Evolutionary conservation across 2,329 filamentous ascomycete genomes (phyloP).

Genomic region (Claviceps paspali): DNA sequence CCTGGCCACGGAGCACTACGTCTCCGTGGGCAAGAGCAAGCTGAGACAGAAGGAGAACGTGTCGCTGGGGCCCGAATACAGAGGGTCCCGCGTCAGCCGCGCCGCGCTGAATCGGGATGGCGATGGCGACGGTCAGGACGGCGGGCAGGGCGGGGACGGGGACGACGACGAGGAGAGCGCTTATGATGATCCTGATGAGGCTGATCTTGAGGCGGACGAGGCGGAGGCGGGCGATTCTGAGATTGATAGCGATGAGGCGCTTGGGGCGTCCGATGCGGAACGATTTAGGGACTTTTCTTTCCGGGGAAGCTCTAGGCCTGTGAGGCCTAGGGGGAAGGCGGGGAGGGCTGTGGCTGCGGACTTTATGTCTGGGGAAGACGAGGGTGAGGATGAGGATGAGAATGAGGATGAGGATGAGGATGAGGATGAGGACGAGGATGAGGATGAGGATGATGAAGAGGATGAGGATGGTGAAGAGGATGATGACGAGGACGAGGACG

Average conservation of each 20-base stretch:
- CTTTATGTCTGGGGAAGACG: conserved; percentile 37
- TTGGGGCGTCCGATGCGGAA: conserved; percentile 75
- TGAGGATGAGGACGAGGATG: conserved; percentile 23
- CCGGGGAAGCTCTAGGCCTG: conserved; percentile 40
- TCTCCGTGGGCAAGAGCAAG: conserved; percentile 69
- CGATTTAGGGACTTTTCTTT: conserved; percentile 60
- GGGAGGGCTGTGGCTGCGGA: conserved; percentile 38
- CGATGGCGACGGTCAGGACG: conserved; percentile 20
- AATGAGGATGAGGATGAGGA: conserved; percentile 24
- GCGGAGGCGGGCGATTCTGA: conserved; percentile 39
- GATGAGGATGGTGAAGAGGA: conserved; percentile 22
- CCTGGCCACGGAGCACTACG: conserved; percentile 74
- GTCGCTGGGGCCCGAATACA: conserved; percentile 63
- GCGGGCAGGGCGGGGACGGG: conserved; percentile 19
- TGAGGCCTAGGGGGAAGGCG: conserved; percentile 17
- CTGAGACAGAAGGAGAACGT: conserved; percentile 57
- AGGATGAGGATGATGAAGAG: conserved; percentile 19
- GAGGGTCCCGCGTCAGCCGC: conserved; percentile 60
- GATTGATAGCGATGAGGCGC: conserved; percentile 52
- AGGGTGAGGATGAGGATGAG: conserved; percentile 22
- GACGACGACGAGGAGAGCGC: conserved; percentile 28
- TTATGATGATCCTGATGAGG: conserved; percentile 41
- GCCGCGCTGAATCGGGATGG: conserved; percentile 45
- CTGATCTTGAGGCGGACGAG: conserved; percentile 37
- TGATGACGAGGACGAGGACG: conserved; percentile 18